Percentiles rank a stretch among this genome's conserved stretches.
phyloP scores from a whole-genome alignment of 169 alveolate genomes.

The Babesia bovis region DNA sequence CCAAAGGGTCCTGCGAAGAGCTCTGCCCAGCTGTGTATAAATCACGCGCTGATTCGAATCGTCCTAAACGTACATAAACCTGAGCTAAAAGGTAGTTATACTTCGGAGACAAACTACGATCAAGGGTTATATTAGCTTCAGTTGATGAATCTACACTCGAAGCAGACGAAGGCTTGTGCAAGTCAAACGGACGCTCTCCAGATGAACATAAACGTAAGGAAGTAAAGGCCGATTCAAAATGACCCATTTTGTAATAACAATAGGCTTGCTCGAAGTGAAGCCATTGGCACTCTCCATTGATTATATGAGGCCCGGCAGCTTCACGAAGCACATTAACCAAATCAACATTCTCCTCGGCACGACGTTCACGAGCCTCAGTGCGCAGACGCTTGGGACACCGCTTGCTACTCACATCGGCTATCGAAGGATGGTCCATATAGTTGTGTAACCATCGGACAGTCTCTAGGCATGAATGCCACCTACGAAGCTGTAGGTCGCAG shows the following conservation, averaged over 20 bases:
- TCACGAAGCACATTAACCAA: background rate
- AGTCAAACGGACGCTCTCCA: conserved; percentile 36
- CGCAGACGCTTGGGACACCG: conserved; percentile 46
- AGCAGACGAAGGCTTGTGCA: conserved; percentile 5
- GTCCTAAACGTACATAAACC: conserved; percentile 43
- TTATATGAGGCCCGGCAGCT: conserved; percentile 44
- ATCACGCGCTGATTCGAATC: conserved; percentile 34
- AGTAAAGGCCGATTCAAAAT: conserved; percentile 40
- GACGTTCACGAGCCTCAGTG: conserved; percentile 4
- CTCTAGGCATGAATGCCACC: conserved; percentile 62
- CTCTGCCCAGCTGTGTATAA: conserved; percentile 13
- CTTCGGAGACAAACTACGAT: conserved; percentile 16
- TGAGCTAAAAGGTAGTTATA: conserved; percentile 53
- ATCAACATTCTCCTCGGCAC: conserved; percentile 20
- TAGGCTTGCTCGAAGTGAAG: conserved; percentile 64
- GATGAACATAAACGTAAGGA: conserved; percentile 33
- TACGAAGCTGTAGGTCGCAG: conserved; percentile 60
- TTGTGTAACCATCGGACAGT: conserved; percentile 62
- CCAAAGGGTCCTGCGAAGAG: conserved; percentile 26
- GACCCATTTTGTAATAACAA: conserved; percentile 53
- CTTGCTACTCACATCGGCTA: conserved; percentile 9
- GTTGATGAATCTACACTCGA: background rate
- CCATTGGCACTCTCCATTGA: conserved; percentile 57
- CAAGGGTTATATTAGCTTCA: background rate
- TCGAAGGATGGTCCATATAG: conserved; percentile 31